These are phyloP conservation scores for Silene coronaria DNA, from an alignment of 179 eudicot species.

Conservation along the genomic window DNA sequence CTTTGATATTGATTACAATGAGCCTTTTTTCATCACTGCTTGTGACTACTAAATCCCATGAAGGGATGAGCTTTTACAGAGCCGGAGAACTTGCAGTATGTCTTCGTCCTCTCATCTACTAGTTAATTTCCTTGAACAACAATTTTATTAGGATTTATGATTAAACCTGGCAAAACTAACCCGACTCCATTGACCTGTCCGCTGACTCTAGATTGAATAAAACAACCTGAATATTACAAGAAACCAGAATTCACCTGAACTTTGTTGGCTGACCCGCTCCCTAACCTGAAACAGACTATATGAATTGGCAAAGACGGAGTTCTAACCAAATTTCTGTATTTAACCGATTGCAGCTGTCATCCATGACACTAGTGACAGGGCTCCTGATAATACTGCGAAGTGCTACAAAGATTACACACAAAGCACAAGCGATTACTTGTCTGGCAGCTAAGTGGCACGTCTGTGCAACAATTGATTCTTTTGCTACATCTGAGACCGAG, in stretches of 20 bases:
- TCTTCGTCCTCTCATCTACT: constrained; percentile 2
- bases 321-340: not conserved
- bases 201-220: too few relatives aligned
- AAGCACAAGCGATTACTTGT: constrained; percentile 76
- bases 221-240: too few relatives aligned
- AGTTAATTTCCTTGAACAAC: not conserved
- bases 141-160: not conserved
- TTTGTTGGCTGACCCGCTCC: too few relatives aligned
- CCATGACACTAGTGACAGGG: constrained; percentile 67
- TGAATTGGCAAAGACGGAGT: not conserved
- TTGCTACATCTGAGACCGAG: constrained; percentile 39
- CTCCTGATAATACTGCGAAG: constrained; percentile 64
- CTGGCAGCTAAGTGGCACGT: constrained; percentile 93
- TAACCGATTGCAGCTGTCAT: constrained; percentile 48
- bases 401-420: constrained; percentile 89
- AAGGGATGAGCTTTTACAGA: constrained; percentile 46
- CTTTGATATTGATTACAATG: constrained; percentile 55
- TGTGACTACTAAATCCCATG: constrained; percentile 51
- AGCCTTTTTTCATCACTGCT: constrained; percentile 65
- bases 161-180: too few relatives aligned
- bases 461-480: constrained; percentile 74
- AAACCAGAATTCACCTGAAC: too few relatives aligned
- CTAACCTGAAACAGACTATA: too few relatives aligned
- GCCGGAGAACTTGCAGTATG: constrained; percentile 88
- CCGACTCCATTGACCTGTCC: too few relatives aligned